Conservation (phyloP, 768 basidiomycete genomes). For the Termitomyces sp. region DNA sequence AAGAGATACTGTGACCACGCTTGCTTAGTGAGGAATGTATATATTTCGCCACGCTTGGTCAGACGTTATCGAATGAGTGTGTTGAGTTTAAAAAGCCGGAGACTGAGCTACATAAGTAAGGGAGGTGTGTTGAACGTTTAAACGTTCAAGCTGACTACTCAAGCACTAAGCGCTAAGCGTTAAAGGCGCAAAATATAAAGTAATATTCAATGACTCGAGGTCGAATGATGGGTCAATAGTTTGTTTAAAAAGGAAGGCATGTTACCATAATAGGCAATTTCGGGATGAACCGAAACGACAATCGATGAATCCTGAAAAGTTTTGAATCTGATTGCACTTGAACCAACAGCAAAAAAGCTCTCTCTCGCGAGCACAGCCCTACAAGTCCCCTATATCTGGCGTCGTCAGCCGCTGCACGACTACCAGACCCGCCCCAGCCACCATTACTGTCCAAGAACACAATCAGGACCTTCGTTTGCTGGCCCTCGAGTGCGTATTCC, state of each 20-base stretch:
- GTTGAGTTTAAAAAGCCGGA: no score
- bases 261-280: conserved; percentile 5
- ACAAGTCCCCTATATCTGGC: conserved; percentile 10
- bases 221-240: neutral
- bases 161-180: no score
- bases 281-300: conserved; percentile 11
- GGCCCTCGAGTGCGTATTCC: conserved; percentile 64
- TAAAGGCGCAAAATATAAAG: no score
- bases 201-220: no score
- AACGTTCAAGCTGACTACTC: no score
- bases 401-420: conserved; percentile 30
- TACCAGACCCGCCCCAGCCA: conserved; percentile 38
- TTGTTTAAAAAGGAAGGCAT: neutral
- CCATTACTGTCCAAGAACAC: conserved; percentile 73
- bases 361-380: neutral
- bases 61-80: no score
- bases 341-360: conserved; percentile 15
- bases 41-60: no score
- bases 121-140: no score
- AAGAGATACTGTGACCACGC: no score
- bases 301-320: conserved; percentile 16
- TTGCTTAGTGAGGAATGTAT: no score
- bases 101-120: no score
- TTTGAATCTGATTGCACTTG: conserved; percentile 1
- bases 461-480: conserved; percentile 79